phyloP scores from a whole-genome alignment of 225 moss, liverwort and hornwort genomes.

The Physcomitrium patens region DNA sequence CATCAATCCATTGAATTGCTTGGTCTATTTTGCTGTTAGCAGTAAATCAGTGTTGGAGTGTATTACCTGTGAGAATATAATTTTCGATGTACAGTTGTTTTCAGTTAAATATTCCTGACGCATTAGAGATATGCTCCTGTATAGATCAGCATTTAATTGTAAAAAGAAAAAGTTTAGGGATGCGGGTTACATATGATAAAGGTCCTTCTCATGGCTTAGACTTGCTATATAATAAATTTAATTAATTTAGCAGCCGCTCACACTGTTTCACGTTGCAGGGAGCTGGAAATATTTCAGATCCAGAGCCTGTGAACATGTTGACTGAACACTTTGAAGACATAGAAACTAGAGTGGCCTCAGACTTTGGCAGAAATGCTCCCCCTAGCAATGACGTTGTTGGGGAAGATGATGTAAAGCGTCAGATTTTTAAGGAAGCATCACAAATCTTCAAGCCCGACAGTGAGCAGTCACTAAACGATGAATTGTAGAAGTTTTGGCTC shows the following conservation, averaged over 20 bases:
- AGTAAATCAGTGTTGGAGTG: not conserved
- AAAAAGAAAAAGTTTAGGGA: not conserved
- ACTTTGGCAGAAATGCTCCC: not conserved
- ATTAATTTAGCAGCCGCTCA: not conserved
- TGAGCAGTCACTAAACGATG: conserved; percentile 23
- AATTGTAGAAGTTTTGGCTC: conserved; percentile 18
- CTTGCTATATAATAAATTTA: not conserved
- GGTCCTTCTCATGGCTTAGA: not conserved
- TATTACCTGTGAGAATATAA: not conserved
- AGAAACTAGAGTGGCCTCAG: not conserved
- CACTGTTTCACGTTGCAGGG: conserved; percentile 21
- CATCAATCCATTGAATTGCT: not conserved
- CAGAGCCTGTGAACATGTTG: conserved; percentile 29
- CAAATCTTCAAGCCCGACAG: conserved; percentile 15
- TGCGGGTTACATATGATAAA: not conserved
- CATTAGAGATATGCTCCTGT: not conserved
- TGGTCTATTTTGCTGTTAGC: not conserved
- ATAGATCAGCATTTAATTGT: not conserved
- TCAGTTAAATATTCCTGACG: not conserved
- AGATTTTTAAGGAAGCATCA: conserved; percentile 18
- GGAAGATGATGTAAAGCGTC: conserved; percentile 13
- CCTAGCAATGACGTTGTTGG: not conserved
- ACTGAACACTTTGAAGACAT: conserved; percentile 20
- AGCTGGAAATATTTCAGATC: not conserved
- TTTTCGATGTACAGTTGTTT: not conserved